These are phyloP conservation scores for Aspergillus calidoustus DNA, from an alignment of 2,329 filamentous ascomycete genomes.

Conservation along the genomic window DNA sequence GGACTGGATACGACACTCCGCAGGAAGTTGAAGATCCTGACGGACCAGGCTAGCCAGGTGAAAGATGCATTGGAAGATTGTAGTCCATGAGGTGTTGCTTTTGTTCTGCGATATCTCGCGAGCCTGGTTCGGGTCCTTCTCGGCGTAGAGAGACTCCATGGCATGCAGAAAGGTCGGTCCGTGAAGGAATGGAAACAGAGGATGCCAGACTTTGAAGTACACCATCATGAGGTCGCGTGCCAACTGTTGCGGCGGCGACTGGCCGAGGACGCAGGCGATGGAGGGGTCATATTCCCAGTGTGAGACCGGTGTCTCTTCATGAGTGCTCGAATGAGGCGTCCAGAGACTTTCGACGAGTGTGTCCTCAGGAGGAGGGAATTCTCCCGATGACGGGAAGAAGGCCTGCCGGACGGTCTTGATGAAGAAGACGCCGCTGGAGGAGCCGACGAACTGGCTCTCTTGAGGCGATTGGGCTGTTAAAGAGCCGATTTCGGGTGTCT, in stretches of 20 bases:
- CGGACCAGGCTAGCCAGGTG: slow-evolving; percentile 50
- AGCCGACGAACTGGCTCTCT: slow-evolving; percentile 58
- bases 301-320: slow-evolving; percentile 17
- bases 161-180: slow-evolving; percentile 54
- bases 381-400: slow-evolving; percentile 41
- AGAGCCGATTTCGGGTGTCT: slow-evolving; percentile 45
- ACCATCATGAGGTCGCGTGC: slow-evolving; percentile 52
- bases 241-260: slow-evolving; percentile 33
- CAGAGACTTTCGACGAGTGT: slow-evolving; percentile 34
- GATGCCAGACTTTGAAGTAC: slow-evolving; percentile 59
- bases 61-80: slow-evolving; percentile 57
- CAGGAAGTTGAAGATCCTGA: slow-evolving; percentile 38
- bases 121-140: slow-evolving; percentile 3
- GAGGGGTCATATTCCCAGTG: slow-evolving; percentile 37
- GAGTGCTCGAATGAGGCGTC: slow-evolving; percentile 23
- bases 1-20: slow-evolving; percentile 44
- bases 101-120: slow-evolving; percentile 20
- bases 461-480: slow-evolving; percentile 48
- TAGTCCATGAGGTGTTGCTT: slow-evolving; percentile 36
- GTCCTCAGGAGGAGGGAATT: slow-evolving; percentile 37
- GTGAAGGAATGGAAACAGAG: slow-evolving; percentile 57
- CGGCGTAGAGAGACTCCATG: slow-evolving; percentile 49
- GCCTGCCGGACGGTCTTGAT: slow-evolving; percentile 58
- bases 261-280: slow-evolving; percentile 32
- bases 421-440: slow-evolving; percentile 59